Evolutionary conservation across 2,329 filamentous ascomycete species (phyloP).

Genomic region (Monosporascus sp.): DNA sequence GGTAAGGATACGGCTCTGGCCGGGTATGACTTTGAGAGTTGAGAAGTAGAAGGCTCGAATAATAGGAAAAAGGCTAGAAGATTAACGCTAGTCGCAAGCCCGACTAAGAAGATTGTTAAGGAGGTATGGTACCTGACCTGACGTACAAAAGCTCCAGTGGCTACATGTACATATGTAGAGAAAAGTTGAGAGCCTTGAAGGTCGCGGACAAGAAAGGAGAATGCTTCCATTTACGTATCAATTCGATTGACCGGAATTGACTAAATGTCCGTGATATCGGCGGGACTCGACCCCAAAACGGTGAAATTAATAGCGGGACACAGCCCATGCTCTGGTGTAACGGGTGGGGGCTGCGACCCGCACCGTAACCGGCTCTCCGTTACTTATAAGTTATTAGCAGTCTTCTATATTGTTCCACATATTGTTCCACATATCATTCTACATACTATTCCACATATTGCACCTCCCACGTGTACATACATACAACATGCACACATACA

Average conservation of each 20-base stretch:
- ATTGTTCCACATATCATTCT: not conserved
- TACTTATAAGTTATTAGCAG: not conserved
- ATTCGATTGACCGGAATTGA: not conserved
- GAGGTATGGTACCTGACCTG: too few species aligned
- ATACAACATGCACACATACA: not conserved
- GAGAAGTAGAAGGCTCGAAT: not conserved
- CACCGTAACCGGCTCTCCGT: not conserved
- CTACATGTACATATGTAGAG: not conserved
- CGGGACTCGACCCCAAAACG: not conserved
- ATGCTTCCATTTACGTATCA: not conserved
- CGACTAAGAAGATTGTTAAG: too few species aligned
- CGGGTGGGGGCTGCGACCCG: not conserved
- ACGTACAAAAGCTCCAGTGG: too few species aligned
- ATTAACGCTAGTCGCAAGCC: too few species aligned
- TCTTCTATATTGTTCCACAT: not conserved
- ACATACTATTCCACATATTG: not conserved
- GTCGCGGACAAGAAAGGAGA: not conserved
- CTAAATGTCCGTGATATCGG: not conserved
- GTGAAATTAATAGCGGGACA: not conserved
- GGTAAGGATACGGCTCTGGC: not conserved
- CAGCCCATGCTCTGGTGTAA: not conserved
- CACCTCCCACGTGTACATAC: not conserved
- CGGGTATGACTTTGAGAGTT: not conserved
- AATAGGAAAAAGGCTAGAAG: not conserved
- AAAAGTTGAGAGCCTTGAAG: not conserved